Percentiles rank a stretch among this genome's conserved stretches.
Conservation (phyloP, 495 filamentous ascomycete species). For the Lindgomyces ingoldianus region DNA sequence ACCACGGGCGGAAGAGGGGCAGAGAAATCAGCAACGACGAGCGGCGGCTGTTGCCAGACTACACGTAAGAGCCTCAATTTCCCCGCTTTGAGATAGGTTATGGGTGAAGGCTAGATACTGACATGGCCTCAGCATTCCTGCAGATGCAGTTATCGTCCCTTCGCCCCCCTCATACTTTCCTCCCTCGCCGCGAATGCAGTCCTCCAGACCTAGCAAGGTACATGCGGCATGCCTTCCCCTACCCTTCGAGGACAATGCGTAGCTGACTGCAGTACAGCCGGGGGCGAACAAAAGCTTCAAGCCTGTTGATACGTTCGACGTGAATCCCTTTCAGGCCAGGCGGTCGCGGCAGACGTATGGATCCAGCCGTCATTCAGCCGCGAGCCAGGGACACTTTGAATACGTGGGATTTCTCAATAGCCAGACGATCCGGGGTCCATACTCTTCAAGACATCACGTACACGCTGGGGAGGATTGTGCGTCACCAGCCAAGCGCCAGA, state of each 20-base stretch:
- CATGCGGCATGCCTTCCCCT: not conserved
- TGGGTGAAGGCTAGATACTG: not conserved
- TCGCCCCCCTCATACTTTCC: no score
- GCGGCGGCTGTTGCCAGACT: not conserved
- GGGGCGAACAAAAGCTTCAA: slow-evolving; percentile 13
- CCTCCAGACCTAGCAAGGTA: not conserved
- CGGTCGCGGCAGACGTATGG: slow-evolving; percentile 8
- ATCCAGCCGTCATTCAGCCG: not conserved
- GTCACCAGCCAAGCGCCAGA: not conserved
- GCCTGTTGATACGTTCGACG: slow-evolving; percentile 19
- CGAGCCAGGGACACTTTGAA: no score
- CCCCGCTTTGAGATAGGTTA: not conserved
- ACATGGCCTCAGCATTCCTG: not conserved
- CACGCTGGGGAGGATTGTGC: not conserved
- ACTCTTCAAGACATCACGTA: no score
- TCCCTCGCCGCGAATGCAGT: no score
- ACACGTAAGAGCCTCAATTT: not conserved
- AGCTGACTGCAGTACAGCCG: not conserved
- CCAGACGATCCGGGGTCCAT: not conserved
- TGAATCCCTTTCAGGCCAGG: not conserved
- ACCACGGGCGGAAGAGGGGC: not conserved
- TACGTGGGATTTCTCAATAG: no score
- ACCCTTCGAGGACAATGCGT: not conserved
- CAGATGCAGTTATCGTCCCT: no score
- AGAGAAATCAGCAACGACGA: slow-evolving; percentile 3